These are phyloP conservation scores for Fusarium haematococcum DNA, from an alignment of 2,329 filamentous ascomycete genomes.

Conservation along the genomic window DNA sequence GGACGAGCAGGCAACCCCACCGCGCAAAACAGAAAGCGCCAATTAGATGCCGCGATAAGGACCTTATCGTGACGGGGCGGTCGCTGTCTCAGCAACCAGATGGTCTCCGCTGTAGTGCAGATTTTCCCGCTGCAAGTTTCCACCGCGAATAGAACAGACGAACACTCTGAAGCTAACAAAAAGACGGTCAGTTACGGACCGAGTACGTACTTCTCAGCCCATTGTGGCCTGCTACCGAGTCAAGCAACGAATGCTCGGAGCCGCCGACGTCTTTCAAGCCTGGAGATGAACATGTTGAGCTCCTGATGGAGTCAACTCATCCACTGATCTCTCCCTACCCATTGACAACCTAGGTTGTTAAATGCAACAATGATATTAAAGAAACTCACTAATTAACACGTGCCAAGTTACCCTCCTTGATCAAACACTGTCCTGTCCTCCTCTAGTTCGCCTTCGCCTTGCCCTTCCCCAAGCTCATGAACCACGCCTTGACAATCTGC, in stretches of 20 bases:
- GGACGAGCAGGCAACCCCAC: slow-evolving; percentile 36
- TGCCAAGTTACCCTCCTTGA: neutral
- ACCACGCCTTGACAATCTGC: slow-evolving; percentile 52
- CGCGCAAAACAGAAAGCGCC: slow-evolving; percentile 23
- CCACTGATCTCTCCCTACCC: neutral
- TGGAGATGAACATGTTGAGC: neutral
- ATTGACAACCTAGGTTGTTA: neutral
- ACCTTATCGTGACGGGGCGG: slow-evolving; percentile 42
- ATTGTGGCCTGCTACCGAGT: neutral
- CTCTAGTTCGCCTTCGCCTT: neutral
- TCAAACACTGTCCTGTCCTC: neutral
- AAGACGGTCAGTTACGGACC: slow-evolving; percentile 11
- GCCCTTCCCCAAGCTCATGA: slow-evolving; percentile 15
- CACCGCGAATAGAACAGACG: slow-evolving; percentile 9
- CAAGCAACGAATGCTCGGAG: neutral
- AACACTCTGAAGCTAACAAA: slow-evolving; percentile 1
- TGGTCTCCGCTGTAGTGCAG: slow-evolving; percentile 40
- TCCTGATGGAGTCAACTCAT: neutral
- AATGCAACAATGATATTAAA: neutral
- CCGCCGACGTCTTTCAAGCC: neutral
- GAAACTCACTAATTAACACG: neutral
- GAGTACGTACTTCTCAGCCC: neutral
- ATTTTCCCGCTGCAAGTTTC: slow-evolving; percentile 36
- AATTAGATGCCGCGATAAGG: slow-evolving; percentile 49
- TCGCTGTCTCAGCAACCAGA: slow-evolving; percentile 51